Evolutionary conservation across 2,329 filamentous ascomycete genomes (phyloP).

Genomic region (Escovopsis sp.): DNA sequence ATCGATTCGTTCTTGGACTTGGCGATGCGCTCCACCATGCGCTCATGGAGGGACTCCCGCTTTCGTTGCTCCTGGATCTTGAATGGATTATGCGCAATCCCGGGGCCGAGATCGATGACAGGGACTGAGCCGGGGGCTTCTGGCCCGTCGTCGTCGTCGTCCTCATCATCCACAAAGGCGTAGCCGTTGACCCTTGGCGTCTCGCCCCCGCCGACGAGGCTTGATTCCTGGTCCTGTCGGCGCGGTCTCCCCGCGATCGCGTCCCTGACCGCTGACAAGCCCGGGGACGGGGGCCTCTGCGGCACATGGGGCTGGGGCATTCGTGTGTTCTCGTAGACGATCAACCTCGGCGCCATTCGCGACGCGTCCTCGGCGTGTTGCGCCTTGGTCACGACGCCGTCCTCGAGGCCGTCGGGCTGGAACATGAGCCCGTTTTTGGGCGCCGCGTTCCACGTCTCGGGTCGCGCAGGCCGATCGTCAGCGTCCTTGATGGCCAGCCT

Average conservation of each 20-base stretch:
- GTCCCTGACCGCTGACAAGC: conserved; percentile 68
- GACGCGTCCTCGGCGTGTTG: conserved; percentile 57
- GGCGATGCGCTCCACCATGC: conserved; percentile 72
- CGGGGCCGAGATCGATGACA: conserved; percentile 42
- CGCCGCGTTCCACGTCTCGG: conserved; percentile 59
- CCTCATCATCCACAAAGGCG: conserved; percentile 78
- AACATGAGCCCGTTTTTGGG: conserved; percentile 88
- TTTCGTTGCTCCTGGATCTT: conserved; percentile 58
- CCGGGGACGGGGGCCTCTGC: conserved; percentile 55
- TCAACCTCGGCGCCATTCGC: conserved; percentile 58
- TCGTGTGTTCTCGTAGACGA: conserved; percentile 74
- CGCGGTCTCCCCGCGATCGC: conserved; percentile 64
- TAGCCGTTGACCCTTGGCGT: conserved; percentile 90
- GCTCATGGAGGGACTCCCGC: conserved; percentile 69
- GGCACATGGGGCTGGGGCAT: conserved; percentile 38
- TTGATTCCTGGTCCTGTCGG: conserved; percentile 45
- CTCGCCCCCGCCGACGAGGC: conserved; percentile 45
- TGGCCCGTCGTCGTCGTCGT: conserved; percentile 27
- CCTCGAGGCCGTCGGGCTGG: conserved; percentile 48
- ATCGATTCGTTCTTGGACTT: conserved; percentile 52
- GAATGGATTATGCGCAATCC: conserved; percentile 63
- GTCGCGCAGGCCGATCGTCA: conserved; percentile 58
- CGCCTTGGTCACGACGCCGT: conserved; percentile 44
- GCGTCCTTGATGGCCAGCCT: conserved; percentile 50
- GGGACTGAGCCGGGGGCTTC: conserved; percentile 12